Percentiles rank a stretch among this genome's conserved stretches.
Evolutionary conservation across 176 grass and related monocot genomes (phyloP).

Genomic region (Oryza nivara): DNA sequence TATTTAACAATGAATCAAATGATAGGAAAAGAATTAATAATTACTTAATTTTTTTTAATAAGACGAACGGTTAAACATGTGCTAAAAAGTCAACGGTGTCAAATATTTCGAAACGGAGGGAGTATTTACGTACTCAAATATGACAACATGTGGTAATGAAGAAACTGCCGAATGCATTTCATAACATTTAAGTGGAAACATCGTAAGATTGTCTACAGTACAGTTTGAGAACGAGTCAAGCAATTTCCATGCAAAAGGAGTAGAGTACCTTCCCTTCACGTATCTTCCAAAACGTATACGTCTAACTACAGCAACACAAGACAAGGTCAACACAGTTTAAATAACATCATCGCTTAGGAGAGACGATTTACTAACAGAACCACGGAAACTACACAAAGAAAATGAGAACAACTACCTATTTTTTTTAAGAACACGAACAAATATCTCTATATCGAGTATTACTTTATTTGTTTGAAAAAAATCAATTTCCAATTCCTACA

Average conservation of each 20-base stretch:
- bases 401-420: neutral
- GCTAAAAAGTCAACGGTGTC: too few species aligned
- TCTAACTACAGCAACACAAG: neutral
- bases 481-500: too few species aligned
- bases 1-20: too few species aligned
- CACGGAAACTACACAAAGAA: neutral
- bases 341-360: conserved; percentile 15
- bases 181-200: neutral
- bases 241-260: conserved; percentile 16
- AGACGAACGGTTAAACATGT: too few species aligned
- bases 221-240: neutral
- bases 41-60: too few species aligned
- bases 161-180: neutral
- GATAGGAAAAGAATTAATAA: too few species aligned
- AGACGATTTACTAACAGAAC: neutral
- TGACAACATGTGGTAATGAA: neutral
- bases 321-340: neutral
- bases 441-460: too few species aligned
- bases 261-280: conserved; percentile 20
- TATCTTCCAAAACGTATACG: conserved; percentile 30
- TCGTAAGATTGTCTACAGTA: neutral
- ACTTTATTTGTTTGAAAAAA: too few species aligned
- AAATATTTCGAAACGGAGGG: too few species aligned
- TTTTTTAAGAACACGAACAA: too few species aligned
- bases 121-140: neutral